These are phyloP conservation scores for Pyropia haitanensis DNA, from an alignment of 23 red algal genomes.

Conservation along the genomic window DNA sequence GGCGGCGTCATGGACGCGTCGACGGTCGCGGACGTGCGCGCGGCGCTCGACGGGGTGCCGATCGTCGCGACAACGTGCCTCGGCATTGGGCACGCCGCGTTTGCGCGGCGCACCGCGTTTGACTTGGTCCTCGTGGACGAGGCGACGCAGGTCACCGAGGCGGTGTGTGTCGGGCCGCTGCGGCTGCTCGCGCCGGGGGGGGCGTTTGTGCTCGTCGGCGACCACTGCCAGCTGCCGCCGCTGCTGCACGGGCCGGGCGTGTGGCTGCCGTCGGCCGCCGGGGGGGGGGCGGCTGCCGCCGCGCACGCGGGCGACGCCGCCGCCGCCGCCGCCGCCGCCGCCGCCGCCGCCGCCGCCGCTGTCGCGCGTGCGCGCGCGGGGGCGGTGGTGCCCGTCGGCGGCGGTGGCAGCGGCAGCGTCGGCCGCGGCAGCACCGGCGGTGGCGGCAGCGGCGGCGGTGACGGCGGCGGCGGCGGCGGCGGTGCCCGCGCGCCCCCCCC, in stretches of 20 bases:
- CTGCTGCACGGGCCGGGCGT: constrained; percentile 15
- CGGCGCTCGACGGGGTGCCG: constrained; percentile 14
- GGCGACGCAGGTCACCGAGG: constrained; percentile 81
- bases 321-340: too few relatives aligned
- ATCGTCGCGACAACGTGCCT: constrained; percentile 79
- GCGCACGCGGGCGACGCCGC: too few relatives aligned
- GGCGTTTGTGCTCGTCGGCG: constrained; percentile 84
- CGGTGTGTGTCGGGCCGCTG: constrained; percentile 66
- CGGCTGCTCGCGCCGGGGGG: constrained; percentile 12
- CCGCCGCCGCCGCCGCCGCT: too few relatives aligned
- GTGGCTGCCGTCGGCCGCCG: too few relatives aligned
- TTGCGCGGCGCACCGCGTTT: constrained; percentile 54
- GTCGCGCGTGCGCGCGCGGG: too few relatives aligned
- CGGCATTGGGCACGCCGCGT: constrained; percentile 55
- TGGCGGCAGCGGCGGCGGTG: too few relatives aligned
- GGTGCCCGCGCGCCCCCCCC: too few relatives aligned
- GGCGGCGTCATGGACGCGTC: neutral
- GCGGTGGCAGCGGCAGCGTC: neutral
- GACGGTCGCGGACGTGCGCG: neutral
- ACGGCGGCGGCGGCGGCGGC: neutral
- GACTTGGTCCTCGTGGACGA: constrained; percentile 90
- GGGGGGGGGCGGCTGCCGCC: too few relatives aligned
- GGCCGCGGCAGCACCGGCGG: neutral
- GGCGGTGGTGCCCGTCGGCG: too few relatives aligned
- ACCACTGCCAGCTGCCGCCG: constrained; percentile 85